Conservation (phyloP, 1,284 basidiomycete species). For the Ceratobasidium papillatum region DNA sequence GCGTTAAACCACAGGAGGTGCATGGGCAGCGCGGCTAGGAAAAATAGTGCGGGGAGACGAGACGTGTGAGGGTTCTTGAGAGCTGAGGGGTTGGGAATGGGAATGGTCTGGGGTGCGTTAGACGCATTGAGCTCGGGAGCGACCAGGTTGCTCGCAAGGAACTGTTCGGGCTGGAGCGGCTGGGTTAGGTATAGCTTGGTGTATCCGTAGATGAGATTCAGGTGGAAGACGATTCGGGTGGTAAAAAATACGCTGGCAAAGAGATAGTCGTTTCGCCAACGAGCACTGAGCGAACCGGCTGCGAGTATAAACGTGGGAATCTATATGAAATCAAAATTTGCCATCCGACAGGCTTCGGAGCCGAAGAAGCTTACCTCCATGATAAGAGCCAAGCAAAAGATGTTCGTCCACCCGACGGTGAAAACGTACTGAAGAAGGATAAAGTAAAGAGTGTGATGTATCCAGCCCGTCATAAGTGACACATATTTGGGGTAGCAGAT, state of each 20-base stretch:
- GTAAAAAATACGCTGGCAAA: slow-evolving; percentile 64
- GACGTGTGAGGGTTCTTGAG: slow-evolving; percentile 48
- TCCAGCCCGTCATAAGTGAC: slow-evolving; percentile 65
- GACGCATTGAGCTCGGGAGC: background rate
- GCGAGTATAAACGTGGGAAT: slow-evolving; percentile 67
- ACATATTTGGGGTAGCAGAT: slow-evolving; percentile 58
- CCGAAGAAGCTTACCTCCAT: slow-evolving; percentile 64
- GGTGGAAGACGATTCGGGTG: slow-evolving; percentile 63
- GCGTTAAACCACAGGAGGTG: slow-evolving; percentile 65
- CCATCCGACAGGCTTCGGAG: slow-evolving; percentile 49
- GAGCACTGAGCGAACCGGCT: slow-evolving; percentile 59
- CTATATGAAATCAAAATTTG: slow-evolving; percentile 53
- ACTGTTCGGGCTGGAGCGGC: background rate
- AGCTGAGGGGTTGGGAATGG: background rate
- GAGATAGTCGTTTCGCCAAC: slow-evolving; percentile 59
- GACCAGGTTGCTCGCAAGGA: no score
- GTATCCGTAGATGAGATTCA: slow-evolving; percentile 55
- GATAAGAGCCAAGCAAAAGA: slow-evolving; percentile 60
- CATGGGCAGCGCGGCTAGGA: slow-evolving; percentile 59
- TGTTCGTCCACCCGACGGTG: slow-evolving; percentile 54
- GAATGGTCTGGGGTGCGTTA: background rate
- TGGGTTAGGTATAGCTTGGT: slow-evolving; percentile 51
- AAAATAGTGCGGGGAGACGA: slow-evolving; percentile 55
- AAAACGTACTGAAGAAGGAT: slow-evolving; percentile 59
- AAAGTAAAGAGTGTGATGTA: slow-evolving; percentile 66